phyloP scores from a whole-genome alignment of 192 early-diverging fungal species.

The Gonapodya prolifera region DNA sequence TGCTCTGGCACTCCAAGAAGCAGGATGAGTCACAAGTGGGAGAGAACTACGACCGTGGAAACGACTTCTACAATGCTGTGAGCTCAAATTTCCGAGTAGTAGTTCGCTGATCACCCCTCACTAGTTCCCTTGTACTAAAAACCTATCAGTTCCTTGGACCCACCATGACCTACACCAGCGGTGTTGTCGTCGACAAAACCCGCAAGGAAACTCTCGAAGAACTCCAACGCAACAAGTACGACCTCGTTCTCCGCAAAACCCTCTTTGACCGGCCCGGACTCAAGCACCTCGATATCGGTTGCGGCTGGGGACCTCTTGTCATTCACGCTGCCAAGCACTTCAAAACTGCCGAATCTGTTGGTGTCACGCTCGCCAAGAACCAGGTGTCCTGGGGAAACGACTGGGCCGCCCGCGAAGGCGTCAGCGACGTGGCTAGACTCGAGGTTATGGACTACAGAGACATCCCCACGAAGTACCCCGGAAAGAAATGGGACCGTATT shows the following conservation, averaged over 20 bases:
- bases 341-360: slow-evolving; percentile 68
- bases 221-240: slow-evolving; percentile 92
- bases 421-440: slow-evolving; percentile 62
- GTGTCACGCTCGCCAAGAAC: slow-evolving; percentile 85
- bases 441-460: slow-evolving; percentile 97
- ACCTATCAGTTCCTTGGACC: slow-evolving; percentile 47
- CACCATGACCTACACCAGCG: slow-evolving; percentile 94
- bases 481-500: slow-evolving; percentile 88
- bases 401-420: slow-evolving; percentile 69
- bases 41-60: slow-evolving; percentile 96
- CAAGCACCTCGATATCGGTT: slow-evolving; percentile 91
- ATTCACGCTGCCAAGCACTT: slow-evolving; percentile 82
- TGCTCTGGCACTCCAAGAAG: slow-evolving; percentile 91
- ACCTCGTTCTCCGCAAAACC: slow-evolving; percentile 72
- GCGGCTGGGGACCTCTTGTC: slow-evolving; percentile 92
- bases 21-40: slow-evolving; percentile 97
- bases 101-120: too few species aligned
- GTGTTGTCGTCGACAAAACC: slow-evolving; percentile 64
- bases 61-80: slow-evolving; percentile 95
- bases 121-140: slow-evolving; percentile 4
- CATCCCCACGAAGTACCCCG: slow-evolving; percentile 69
- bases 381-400: slow-evolving; percentile 81
- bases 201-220: slow-evolving; percentile 79
- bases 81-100: slow-evolving; percentile 18
- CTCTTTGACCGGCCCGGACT: slow-evolving; percentile 73